These are phyloP conservation scores for Lactifluus volemus DNA, from an alignment of 768 basidiomycete genomes.

Conservation along the genomic window DNA sequence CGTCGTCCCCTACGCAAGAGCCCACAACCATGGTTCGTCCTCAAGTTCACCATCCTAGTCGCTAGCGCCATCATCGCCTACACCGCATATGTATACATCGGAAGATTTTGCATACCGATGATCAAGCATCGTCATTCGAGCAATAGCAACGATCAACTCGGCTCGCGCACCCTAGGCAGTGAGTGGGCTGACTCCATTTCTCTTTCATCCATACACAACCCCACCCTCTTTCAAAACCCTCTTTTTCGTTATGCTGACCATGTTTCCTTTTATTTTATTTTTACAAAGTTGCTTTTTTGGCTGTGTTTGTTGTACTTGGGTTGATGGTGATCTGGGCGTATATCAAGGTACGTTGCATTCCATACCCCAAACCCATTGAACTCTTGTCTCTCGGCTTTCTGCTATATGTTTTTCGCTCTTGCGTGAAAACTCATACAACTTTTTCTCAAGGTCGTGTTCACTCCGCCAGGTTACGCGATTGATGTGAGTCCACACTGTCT, in stretches of 20 bases:
- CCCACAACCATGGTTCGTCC: constrained; percentile 62
- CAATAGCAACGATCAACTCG: constrained; percentile 27
- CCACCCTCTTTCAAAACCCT: neutral
- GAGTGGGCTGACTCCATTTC: constrained; percentile 29
- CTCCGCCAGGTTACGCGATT: constrained; percentile 59
- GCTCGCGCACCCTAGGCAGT: constrained; percentile 53
- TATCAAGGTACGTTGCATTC: constrained; percentile 45
- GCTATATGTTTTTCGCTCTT: too few relatives aligned
- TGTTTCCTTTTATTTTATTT: neutral
- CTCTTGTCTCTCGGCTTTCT: too few relatives aligned
- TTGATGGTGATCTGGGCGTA: constrained; percentile 79
- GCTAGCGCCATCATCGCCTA: constrained; percentile 57
- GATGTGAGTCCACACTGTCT: constrained; percentile 38
- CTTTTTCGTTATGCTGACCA: neutral
- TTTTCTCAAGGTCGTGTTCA: constrained; percentile 44
- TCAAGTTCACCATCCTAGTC: constrained; percentile 58
- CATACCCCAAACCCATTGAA: too few relatives aligned
- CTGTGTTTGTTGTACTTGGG: constrained; percentile 52
- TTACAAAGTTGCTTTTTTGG: constrained; percentile 52
- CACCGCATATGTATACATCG: constrained; percentile 71
- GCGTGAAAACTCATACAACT: neutral
- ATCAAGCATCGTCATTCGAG: constrained; percentile 37
- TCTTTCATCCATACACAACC: neutral
- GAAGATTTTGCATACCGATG: constrained; percentile 61
- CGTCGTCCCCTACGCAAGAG: constrained; percentile 26